These are phyloP conservation scores for Hyaloscypha variabilis DNA, from an alignment of 495 filamentous ascomycete genomes.

Conservation along the genomic window DNA sequence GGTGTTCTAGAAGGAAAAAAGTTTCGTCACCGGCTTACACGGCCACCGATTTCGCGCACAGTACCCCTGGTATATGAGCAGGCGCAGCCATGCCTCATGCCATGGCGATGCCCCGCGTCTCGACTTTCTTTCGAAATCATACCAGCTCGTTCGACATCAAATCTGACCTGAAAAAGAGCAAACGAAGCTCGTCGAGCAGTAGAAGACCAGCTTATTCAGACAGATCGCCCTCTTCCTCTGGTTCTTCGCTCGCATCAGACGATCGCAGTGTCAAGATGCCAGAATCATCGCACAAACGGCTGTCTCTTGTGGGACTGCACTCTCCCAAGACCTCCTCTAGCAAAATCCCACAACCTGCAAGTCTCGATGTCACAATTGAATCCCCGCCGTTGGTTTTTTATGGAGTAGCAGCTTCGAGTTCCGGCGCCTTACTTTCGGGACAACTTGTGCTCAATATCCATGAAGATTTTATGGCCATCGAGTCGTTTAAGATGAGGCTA, in stretches of 20 bases:
- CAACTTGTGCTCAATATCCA: constrained; percentile 74
- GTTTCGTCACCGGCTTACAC: background rate
- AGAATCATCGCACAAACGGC: constrained; percentile 36
- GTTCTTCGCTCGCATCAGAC: constrained; percentile 26
- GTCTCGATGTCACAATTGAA: constrained; percentile 78
- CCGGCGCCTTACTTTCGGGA: constrained; percentile 86
- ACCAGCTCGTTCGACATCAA: constrained; percentile 34
- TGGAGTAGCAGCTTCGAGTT: constrained; percentile 71
- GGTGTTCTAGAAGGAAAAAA: background rate
- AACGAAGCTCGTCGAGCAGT: constrained; percentile 20
- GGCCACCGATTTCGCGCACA: constrained; percentile 1
- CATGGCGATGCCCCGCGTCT: constrained; percentile 37
- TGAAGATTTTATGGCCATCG: constrained; percentile 65
- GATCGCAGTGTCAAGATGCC: constrained; percentile 39
- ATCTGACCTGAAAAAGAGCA: constrained; percentile 30
- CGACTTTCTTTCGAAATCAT: constrained; percentile 50
- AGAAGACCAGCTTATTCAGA: constrained; percentile 24
- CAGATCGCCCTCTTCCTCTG: constrained; percentile 29
- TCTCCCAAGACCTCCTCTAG: constrained; percentile 42
- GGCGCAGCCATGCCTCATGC: constrained; percentile 50
- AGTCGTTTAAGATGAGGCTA: constrained; percentile 70
- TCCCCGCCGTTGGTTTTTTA: constrained; percentile 89
- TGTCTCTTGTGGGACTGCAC: constrained; percentile 50
- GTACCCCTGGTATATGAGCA: no score
- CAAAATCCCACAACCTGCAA: constrained; percentile 44